Evolutionary conservation across 768 basidiomycete species (phyloP).

Genomic region (Serendipita sp.): DNA sequence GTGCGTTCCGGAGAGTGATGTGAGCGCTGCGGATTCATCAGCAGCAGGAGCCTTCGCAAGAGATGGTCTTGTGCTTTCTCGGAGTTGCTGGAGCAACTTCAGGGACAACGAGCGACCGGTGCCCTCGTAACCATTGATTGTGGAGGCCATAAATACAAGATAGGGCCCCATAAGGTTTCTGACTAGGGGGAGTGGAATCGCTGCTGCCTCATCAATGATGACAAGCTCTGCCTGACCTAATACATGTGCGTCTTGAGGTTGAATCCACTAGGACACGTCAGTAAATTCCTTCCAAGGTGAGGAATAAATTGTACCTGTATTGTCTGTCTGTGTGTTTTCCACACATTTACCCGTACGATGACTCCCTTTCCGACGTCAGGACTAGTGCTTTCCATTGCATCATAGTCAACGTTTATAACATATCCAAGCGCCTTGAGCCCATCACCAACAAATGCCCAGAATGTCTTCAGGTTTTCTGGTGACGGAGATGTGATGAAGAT

Average conservation of each 20-base stretch:
- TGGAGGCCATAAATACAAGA: slow-evolving; percentile 98
- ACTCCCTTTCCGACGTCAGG: slow-evolving; percentile 79
- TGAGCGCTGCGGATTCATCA: slow-evolving; percentile 25
- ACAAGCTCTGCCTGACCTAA: slow-evolving; percentile 95
- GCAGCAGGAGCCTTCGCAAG: slow-evolving; percentile 38
- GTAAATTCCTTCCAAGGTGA: slow-evolving; percentile 13
- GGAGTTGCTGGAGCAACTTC: slow-evolving; percentile 92
- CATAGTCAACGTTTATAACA: slow-evolving; percentile 96
- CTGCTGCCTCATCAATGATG: slow-evolving; percentile 96
- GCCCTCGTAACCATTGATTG: slow-evolving; percentile 98
- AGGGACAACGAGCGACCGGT: slow-evolving; percentile 97
- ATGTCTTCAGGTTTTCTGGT: slow-evolving; percentile 91
- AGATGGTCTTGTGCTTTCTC: slow-evolving; percentile 75
- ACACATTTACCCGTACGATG: slow-evolving; percentile 89
- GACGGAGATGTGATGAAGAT: slow-evolving; percentile 96
- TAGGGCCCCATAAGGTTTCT: slow-evolving; percentile 86
- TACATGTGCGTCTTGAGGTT: slow-evolving; percentile 95
- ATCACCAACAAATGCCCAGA: slow-evolving; percentile 98
- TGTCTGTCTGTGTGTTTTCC: slow-evolving; percentile 85
- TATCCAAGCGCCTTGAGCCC: slow-evolving; percentile 89
- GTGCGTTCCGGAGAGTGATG: slow-evolving; percentile 22
- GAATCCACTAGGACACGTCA: slow-evolving; percentile 61
- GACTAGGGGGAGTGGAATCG: slow-evolving; percentile 92
- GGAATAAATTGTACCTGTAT: slow-evolving; percentile 51
- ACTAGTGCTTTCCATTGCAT: slow-evolving; percentile 88